A percentile compares a stretch with the other conserved stretches of the same genome.
Conservation (phyloP, 305 asterid species). For the Solanum aculeatissimum region DNA sequence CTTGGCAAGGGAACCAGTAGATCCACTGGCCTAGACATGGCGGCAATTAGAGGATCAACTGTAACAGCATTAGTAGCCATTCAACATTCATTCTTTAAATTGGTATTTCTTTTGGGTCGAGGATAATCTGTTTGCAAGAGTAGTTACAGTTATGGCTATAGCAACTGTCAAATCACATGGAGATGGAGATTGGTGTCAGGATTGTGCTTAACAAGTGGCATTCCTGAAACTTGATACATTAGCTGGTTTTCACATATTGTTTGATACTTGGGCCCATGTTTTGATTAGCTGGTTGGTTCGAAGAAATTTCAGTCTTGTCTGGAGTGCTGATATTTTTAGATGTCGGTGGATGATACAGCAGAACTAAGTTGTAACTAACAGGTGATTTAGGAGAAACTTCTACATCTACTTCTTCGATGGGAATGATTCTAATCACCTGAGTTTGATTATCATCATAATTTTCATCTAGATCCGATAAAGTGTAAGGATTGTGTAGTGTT, state of each 20-base stretch:
- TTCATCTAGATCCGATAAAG: conserved; percentile 13
- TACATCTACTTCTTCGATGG: conserved; percentile 43
- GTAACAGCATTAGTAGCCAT: not conserved
- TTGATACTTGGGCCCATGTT: not conserved
- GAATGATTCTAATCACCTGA: conserved; percentile 48
- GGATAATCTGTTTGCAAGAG: conserved; percentile 24
- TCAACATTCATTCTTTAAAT: conserved; percentile 30
- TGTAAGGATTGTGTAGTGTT: too few relatives aligned
- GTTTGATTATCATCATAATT: conserved; percentile 14
- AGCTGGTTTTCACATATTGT: not conserved
- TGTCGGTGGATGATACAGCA: not conserved
- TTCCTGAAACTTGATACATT: not conserved
- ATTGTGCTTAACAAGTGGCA: not conserved
- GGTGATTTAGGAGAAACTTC: not conserved
- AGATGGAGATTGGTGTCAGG: not conserved
- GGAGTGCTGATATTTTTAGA: not conserved
- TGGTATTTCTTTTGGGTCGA: conserved; percentile 52
- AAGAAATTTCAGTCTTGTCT: not conserved
- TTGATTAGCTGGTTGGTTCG: not conserved
- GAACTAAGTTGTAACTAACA: not conserved
- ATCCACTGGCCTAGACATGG: too few relatives aligned
- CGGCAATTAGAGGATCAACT: too few relatives aligned
- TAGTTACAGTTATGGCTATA: conserved; percentile 25
- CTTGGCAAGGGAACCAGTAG: too few relatives aligned
- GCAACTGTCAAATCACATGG: conserved; percentile 12